phyloP scores from a whole-genome alignment of 1,284 basidiomycete genomes.

The Ceratobasidium sp. region DNA sequence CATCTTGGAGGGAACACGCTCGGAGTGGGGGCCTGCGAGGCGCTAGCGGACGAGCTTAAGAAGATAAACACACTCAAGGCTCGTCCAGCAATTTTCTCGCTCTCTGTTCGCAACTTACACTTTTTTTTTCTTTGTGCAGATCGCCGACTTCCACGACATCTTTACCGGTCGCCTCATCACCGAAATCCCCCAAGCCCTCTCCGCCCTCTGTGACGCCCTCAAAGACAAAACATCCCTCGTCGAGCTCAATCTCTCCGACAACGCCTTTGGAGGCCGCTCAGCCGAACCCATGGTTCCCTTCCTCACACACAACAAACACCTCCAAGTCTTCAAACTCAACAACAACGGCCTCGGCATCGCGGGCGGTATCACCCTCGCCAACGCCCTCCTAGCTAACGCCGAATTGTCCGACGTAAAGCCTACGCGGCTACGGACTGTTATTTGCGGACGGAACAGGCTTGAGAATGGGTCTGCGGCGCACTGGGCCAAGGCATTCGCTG shows the following conservation, averaged over 20 bases:
- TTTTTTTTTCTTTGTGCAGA: constrained; percentile 64
- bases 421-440: constrained; percentile 82
- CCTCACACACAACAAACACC: constrained; percentile 81
- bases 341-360: constrained; percentile 98
- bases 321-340: constrained; percentile 90
- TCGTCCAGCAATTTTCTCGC: constrained; percentile 47
- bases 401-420: constrained; percentile 71
- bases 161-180: constrained; percentile 97
- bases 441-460: constrained; percentile 95
- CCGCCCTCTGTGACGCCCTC: constrained; percentile 90
- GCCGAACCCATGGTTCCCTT: constrained; percentile 96
- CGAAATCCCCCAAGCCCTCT: constrained; percentile 93
- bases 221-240: constrained; percentile 83
- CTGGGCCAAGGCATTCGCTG: constrained; percentile 93
- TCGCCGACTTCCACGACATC: constrained; percentile 97
- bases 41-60: constrained; percentile 84
- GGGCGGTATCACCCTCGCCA: constrained; percentile 88
- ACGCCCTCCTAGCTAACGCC: constrained; percentile 86
- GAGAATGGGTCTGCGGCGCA: constrained; percentile 89
- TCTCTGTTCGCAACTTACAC: constrained; percentile 41
- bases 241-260: constrained; percentile 94
- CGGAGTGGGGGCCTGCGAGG: constrained; percentile 91
- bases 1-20: constrained; percentile 97
- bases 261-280: constrained; percentile 96
- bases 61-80: constrained; percentile 83